Conservation (phyloP, 345 rosid genomes). For the Acer campestre region DNA sequence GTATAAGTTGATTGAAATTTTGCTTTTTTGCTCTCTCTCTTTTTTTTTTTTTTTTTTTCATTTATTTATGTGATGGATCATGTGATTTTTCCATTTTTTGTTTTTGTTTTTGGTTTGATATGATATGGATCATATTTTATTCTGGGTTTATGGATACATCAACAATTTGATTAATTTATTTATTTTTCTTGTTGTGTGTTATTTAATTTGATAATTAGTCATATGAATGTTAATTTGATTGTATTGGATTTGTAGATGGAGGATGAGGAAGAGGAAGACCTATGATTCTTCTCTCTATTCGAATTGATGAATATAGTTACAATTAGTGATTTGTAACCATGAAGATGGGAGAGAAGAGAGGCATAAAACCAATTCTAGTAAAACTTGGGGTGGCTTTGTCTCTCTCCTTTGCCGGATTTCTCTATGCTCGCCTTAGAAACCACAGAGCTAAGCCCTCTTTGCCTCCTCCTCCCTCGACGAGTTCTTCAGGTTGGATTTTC, state of each 20-base stretch:
- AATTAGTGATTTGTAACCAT: slow-evolving; percentile 4
- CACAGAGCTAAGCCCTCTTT: slow-evolving; percentile 39
- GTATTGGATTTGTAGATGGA: slow-evolving; percentile 43
- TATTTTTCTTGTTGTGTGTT: not conserved
- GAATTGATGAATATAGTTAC: slow-evolving; percentile 7
- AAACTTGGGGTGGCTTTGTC: slow-evolving; percentile 72
- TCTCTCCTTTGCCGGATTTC: slow-evolving; percentile 72
- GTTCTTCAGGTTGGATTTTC: slow-evolving; percentile 39
- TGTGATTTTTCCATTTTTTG: not conserved
- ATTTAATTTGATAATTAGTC: not conserved
- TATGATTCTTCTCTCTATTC: slow-evolving; percentile 14
- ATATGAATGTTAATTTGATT: slow-evolving; percentile 1
- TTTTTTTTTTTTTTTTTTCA: not conserved
- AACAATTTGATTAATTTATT: not conserved
- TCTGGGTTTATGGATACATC: not conserved
- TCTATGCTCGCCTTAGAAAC: slow-evolving; percentile 53
- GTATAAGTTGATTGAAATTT: not conserved
- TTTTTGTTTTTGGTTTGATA: not conserved
- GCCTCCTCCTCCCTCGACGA: slow-evolving; percentile 36
- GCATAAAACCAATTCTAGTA: slow-evolving; percentile 53
- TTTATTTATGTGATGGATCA: not conserved
- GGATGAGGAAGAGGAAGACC: slow-evolving; percentile 40
- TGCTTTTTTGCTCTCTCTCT: not conserved
- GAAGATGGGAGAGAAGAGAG: slow-evolving; percentile 48
- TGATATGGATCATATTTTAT: not conserved